Percentiles rank a stretch among this genome's conserved stretches.
These are phyloP conservation scores for Neurospora crassa DNA, from an alignment of 2,329 filamentous ascomycete genomes.

Conservation along the genomic window DNA sequence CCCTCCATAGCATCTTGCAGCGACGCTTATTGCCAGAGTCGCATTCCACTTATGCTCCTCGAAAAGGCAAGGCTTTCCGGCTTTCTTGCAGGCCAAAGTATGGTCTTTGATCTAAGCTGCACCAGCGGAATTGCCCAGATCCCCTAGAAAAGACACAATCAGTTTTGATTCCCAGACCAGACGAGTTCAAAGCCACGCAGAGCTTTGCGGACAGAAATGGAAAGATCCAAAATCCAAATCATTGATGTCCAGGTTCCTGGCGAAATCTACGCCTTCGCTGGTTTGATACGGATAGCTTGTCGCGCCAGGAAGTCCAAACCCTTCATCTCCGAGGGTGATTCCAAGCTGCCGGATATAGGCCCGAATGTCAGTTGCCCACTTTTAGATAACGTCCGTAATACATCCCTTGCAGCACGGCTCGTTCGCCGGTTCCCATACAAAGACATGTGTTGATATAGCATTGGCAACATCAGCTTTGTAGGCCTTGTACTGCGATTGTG, in stretches of 20 bases:
- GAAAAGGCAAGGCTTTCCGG: constrained; percentile 30
- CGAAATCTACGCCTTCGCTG: constrained; percentile 19
- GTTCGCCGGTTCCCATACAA: constrained; percentile 44
- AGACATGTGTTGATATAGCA: constrained; percentile 36
- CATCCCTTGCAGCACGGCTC: constrained; percentile 54
- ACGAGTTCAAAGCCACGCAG: constrained; percentile 12
- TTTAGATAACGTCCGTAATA: constrained; percentile 43
- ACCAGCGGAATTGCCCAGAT: constrained; percentile 25
- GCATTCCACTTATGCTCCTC: constrained; percentile 28
- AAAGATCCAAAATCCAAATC: constrained; percentile 37
- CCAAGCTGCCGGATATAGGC: constrained; percentile 54
- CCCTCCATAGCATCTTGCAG: constrained; percentile 20
- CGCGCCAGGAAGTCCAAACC: constrained; percentile 21
- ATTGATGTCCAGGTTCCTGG: constrained; percentile 28
- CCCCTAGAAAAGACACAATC: constrained; percentile 16
- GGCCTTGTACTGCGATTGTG: constrained; percentile 40
- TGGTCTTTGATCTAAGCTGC: constrained; percentile 28
- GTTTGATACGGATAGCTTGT: constrained; percentile 17
- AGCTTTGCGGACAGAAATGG: constrained; percentile 29
- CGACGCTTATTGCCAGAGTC: constrained; percentile 24
- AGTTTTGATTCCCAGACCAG: neutral
- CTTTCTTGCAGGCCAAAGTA: constrained; percentile 27
- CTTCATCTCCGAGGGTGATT: constrained; percentile 54
- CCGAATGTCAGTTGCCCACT: constrained; percentile 40
- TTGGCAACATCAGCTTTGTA: constrained; percentile 37